These are phyloP conservation scores for Aurinia saxatilis DNA, from an alignment of 345 rosid genomes.

Conservation along the genomic window DNA sequence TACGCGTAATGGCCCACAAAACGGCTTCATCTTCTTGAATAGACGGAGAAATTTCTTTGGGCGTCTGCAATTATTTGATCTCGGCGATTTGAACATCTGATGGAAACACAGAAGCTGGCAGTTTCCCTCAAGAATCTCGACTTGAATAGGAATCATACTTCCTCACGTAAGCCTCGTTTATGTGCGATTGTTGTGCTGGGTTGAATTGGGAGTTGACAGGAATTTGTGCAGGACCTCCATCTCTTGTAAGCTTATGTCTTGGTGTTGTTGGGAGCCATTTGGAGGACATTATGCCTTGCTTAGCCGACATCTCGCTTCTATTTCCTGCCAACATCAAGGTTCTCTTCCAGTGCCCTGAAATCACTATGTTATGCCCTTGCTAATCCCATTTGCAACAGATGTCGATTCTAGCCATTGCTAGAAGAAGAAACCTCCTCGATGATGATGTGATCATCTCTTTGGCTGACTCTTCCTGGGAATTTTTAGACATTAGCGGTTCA, in stretches of 20 bases:
- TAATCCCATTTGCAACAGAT: conserved; percentile 28
- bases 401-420: conserved; percentile 67
- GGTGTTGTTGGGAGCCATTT: conserved; percentile 76
- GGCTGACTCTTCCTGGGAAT: conserved; percentile 81
- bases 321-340: conserved; percentile 75
- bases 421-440: conserved; percentile 63
- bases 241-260: conserved; percentile 65
- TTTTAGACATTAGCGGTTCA: conserved; percentile 76
- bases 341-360: no score
- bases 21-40: no score
- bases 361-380: no score
- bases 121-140: no score
- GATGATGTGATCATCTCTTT: conserved; percentile 52
- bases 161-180: no score
- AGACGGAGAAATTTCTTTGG: no score
- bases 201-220: neutral
- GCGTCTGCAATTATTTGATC: no score
- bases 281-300: conserved; percentile 60
- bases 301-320: conserved; percentile 48
- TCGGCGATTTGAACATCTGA: no score
- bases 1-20: no score
- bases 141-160: no score
- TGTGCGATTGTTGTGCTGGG: neutral
- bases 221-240: conserved; percentile 37
- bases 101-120: no score